phyloP scores from a whole-genome alignment of 106 monocot genomes.

The Ottelia alismoides region DNA sequence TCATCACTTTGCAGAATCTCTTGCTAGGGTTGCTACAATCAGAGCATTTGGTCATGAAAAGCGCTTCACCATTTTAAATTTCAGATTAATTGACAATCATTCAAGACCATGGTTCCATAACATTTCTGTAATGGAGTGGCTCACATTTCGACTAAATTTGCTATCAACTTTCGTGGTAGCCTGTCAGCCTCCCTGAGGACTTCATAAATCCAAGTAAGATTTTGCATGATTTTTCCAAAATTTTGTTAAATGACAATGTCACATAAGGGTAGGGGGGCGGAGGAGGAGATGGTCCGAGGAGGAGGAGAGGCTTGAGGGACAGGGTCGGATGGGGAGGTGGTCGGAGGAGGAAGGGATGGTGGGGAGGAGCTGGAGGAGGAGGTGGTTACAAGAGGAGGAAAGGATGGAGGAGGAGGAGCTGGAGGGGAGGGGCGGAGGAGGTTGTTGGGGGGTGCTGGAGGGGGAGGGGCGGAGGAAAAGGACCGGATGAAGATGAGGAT shows the following conservation, averaged over 20 bases:
- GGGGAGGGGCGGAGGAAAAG: too few relatives aligned
- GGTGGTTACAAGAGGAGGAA: too few relatives aligned
- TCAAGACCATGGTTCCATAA: conserved; percentile 86
- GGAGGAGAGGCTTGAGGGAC: too few relatives aligned
- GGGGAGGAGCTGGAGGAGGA: too few relatives aligned
- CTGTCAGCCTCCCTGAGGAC: conserved; percentile 73
- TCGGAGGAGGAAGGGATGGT: too few relatives aligned
- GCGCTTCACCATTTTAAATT: conserved; percentile 48
- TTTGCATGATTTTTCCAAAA: not conserved
- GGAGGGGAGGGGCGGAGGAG: too few relatives aligned
- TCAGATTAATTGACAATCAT: conserved; percentile 57
- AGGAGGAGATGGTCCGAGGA: too few relatives aligned
- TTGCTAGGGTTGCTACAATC: conserved; percentile 66
- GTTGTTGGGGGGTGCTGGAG: too few relatives aligned
- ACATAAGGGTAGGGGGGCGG: too few relatives aligned
- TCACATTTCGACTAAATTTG: conserved; percentile 66
- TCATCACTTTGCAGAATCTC: conserved; percentile 89
- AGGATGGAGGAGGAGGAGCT: too few relatives aligned
- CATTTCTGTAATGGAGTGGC: conserved; percentile 79
- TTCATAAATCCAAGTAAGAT: conserved; percentile 86
- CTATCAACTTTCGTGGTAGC: conserved; percentile 77
- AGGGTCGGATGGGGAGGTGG: too few relatives aligned
- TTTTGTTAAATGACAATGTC: not conserved
- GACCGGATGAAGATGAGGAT: too few relatives aligned
- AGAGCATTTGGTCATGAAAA: conserved; percentile 67